A percentile compares a stretch with the other conserved stretches of the same genome.
These are phyloP conservation scores for Pezicula radicicola DNA, from an alignment of 2,329 filamentous ascomycete genomes.

Conservation along the genomic window DNA sequence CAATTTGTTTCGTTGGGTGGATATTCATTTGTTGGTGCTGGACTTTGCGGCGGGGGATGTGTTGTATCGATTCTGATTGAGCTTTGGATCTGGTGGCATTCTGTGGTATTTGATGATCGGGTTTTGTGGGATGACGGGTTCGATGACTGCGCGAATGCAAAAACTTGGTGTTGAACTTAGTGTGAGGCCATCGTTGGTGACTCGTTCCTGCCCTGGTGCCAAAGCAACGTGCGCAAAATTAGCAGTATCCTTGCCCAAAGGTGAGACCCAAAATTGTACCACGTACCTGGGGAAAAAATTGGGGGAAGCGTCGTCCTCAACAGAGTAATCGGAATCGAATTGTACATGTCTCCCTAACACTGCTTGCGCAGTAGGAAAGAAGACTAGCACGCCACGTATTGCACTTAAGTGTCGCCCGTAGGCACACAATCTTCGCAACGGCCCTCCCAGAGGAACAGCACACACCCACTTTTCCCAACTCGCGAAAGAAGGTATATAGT, in stretches of 20 bases:
- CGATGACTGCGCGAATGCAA: too few relatives aligned
- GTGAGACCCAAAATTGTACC: neutral
- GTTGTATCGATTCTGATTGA: too few relatives aligned
- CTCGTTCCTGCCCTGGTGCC: too few relatives aligned
- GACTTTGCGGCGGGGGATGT: too few relatives aligned
- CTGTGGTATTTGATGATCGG: too few relatives aligned
- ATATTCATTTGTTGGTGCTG: too few relatives aligned
- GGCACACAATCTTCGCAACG: conserved; percentile 85
- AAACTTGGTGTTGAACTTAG: too few relatives aligned
- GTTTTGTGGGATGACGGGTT: too few relatives aligned
- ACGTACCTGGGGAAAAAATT: conserved; percentile 23
- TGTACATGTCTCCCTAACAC: conserved; percentile 25
- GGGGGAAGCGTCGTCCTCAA: conserved; percentile 22
- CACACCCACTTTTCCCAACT: conserved; percentile 33
- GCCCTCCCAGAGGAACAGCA: conserved; percentile 77
- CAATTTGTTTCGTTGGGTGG: too few relatives aligned
- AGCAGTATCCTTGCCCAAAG: conserved; percentile 27
- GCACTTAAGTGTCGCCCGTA: conserved; percentile 76
- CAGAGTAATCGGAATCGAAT: conserved; percentile 38
- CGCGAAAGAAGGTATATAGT: conserved; percentile 24
- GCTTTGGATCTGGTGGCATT: too few relatives aligned
- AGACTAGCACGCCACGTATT: conserved; percentile 78
- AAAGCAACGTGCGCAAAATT: conserved; percentile 13
- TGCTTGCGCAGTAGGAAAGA: conserved; percentile 4
- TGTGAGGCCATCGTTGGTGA: too few relatives aligned